Evolutionary conservation across 768 basidiomycete species (phyloP).

Genomic region (Tulasnella sp.): DNA sequence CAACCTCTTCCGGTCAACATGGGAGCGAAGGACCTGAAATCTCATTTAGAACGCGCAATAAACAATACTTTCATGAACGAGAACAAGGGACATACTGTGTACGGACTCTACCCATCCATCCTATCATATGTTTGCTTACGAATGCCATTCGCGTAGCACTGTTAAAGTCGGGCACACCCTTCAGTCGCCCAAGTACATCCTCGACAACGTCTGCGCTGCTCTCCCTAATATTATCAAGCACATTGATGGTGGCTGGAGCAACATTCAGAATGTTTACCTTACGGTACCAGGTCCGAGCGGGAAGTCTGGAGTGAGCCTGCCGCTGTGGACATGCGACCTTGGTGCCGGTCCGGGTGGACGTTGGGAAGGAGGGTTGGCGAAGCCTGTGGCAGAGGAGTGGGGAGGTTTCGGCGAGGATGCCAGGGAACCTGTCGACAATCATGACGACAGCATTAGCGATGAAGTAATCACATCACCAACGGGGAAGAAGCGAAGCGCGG

Average conservation of each 20-base stretch:
- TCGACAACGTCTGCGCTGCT: constrained; percentile 69
- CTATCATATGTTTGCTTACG: neutral
- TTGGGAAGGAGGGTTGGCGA: constrained; percentile 37
- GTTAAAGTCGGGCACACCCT: constrained; percentile 73
- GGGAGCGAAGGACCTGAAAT: constrained; percentile 81
- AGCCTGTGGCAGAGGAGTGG: constrained; percentile 7
- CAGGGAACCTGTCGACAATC: neutral
- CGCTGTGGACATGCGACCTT: constrained; percentile 82
- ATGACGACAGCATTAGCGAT: neutral
- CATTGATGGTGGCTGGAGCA: constrained; percentile 80
- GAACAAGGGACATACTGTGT: constrained; percentile 90
- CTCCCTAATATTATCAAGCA: constrained; percentile 64
- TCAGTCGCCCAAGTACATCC: constrained; percentile 63
- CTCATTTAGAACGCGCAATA: constrained; percentile 85
- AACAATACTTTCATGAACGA: constrained; percentile 94
- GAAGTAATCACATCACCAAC: neutral
- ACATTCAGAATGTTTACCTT: constrained; percentile 79
- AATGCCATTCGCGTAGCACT: constrained; percentile 42
- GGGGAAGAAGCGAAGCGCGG: neutral
- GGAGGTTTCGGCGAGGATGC: constrained; percentile 20
- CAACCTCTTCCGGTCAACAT: constrained; percentile 94
- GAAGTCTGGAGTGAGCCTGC: constrained; percentile 63
- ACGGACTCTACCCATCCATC: constrained; percentile 32
- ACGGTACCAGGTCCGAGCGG: constrained; percentile 54
- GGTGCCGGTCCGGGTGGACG: constrained; percentile 50